These are phyloP conservation scores for Alectoria sarmentosa DNA, from an alignment of 495 filamentous ascomycete species.

Conservation along the genomic window DNA sequence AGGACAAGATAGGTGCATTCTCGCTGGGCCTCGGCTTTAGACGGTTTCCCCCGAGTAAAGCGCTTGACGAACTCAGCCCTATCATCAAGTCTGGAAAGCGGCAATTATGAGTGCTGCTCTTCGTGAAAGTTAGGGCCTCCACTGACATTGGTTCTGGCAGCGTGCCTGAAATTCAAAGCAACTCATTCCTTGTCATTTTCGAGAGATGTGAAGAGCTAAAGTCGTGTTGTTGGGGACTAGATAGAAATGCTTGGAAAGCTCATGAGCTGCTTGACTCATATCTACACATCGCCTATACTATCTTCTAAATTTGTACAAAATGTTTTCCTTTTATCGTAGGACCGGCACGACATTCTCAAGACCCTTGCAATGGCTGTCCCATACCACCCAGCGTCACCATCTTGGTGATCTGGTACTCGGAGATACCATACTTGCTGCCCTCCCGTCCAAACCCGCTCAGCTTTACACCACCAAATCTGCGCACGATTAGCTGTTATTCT, in stretches of 20 bases:
- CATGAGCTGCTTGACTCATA: not conserved
- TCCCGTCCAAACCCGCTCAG: constrained; percentile 88
- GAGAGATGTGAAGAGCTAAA: not conserved
- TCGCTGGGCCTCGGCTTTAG: not conserved
- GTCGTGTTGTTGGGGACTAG: not conserved
- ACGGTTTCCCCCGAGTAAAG: not conserved
- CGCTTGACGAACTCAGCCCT: not conserved
- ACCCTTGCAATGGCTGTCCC: constrained; percentile 42
- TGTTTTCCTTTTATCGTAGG: not conserved
- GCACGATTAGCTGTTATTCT: constrained; percentile 26
- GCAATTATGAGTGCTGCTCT: too few species aligned
- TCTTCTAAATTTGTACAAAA: not conserved
- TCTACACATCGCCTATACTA: not conserved
- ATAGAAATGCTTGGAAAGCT: not conserved
- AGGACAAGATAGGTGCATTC: not conserved
- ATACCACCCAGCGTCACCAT: constrained; percentile 80
- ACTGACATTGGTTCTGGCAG: not conserved
- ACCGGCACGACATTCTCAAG: not conserved
- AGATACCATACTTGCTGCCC: constrained; percentile 84
- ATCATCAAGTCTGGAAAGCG: too few species aligned
- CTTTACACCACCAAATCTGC: constrained; percentile 85
- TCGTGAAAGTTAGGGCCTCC: too few species aligned
- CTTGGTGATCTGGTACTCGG: constrained; percentile 83
- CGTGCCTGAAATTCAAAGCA: not conserved
- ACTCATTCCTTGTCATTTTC: not conserved